Percentiles rank a stretch among this genome's conserved stretches.
These are phyloP conservation scores for Aspergillus saccharolyticus DNA, from an alignment of 495 filamentous ascomycete species.

Conservation along the genomic window DNA sequence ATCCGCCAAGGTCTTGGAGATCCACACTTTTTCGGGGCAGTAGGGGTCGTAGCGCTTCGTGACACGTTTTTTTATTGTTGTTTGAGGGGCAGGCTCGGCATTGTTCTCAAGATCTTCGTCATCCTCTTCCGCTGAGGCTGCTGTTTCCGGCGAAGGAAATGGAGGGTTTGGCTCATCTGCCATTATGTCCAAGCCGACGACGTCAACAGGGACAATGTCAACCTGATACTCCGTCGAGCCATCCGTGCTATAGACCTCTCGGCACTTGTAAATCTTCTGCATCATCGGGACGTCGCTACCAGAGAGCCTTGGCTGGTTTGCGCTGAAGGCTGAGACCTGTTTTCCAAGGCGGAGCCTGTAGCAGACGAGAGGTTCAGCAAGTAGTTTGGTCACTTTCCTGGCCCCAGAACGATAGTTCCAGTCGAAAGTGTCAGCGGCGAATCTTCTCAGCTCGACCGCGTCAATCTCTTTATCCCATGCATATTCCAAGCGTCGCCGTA, in stretches of 20 bases:
- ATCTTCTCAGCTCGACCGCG: slow-evolving; percentile 60
- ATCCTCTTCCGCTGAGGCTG: slow-evolving; percentile 52
- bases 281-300: slow-evolving; percentile 35
- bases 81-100: slow-evolving; percentile 22
- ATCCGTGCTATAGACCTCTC: slow-evolving; percentile 70
- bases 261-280: slow-evolving; percentile 56
- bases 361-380: slow-evolving; percentile 74
- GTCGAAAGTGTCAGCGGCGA: slow-evolving; percentile 74
- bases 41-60: slow-evolving; percentile 63
- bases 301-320: slow-evolving; percentile 23
- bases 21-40: slow-evolving; percentile 63
- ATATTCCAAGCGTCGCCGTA: slow-evolving; percentile 45
- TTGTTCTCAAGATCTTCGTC: slow-evolving; percentile 41
- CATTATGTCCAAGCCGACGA: slow-evolving; percentile 72
- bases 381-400: slow-evolving; percentile 72
- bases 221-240: slow-evolving; percentile 70
- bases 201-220: slow-evolving; percentile 66
- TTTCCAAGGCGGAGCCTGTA: slow-evolving; percentile 50
- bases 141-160: slow-evolving; percentile 39
- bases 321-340: slow-evolving; percentile 20
- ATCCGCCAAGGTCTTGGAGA: slow-evolving; percentile 66
- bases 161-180: slow-evolving; percentile 59
- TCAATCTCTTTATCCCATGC: slow-evolving; percentile 65
- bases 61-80: slow-evolving; percentile 34
- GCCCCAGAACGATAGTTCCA: slow-evolving; percentile 78